Evolutionary conservation across 148 eudicot species (phyloP).

Genomic region (Persicaria tinctoria): DNA sequence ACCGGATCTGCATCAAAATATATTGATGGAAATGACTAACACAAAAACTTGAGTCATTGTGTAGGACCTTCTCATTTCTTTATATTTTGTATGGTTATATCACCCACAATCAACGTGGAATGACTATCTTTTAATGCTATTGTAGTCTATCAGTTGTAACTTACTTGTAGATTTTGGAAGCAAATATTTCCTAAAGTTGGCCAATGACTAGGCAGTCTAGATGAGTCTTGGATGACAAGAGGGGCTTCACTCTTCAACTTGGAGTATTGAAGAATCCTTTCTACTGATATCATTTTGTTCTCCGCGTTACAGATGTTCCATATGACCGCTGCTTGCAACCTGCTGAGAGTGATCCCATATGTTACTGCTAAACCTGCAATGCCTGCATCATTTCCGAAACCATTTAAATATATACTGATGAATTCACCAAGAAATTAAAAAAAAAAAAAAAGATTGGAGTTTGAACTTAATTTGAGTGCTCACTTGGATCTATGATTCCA

Average conservation of each 20-base stretch:
- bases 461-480: slow-evolving; percentile 15
- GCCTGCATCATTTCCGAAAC: slow-evolving; percentile 37
- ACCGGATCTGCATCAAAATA: slow-evolving; percentile 54
- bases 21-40: not conserved
- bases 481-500: slow-evolving; percentile 87
- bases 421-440: not conserved
- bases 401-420: too few relatives aligned
- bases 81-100: too few relatives aligned
- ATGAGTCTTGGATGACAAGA: slow-evolving; percentile 42
- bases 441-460: not conserved
- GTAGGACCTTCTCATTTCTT: too few relatives aligned
- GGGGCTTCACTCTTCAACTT: slow-evolving; percentile 82
- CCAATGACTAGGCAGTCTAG: slow-evolving; percentile 70
- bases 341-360: slow-evolving; percentile 87
- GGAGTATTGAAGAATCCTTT: slow-evolving; percentile 88
- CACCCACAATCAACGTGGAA: too few relatives aligned
- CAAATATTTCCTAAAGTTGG: slow-evolving; percentile 70
- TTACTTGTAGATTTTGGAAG: slow-evolving; percentile 74
- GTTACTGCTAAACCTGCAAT: slow-evolving; percentile 95
- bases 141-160: not conserved
- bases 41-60: not conserved
- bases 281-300: slow-evolving; percentile 94
- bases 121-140: too few relatives aligned
- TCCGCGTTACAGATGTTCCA: slow-evolving; percentile 96
- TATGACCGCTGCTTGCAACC: slow-evolving; percentile 83